Evolutionary conservation across 345 rosid genomes (phyloP).

Genomic region (Salix suchowensis): DNA sequence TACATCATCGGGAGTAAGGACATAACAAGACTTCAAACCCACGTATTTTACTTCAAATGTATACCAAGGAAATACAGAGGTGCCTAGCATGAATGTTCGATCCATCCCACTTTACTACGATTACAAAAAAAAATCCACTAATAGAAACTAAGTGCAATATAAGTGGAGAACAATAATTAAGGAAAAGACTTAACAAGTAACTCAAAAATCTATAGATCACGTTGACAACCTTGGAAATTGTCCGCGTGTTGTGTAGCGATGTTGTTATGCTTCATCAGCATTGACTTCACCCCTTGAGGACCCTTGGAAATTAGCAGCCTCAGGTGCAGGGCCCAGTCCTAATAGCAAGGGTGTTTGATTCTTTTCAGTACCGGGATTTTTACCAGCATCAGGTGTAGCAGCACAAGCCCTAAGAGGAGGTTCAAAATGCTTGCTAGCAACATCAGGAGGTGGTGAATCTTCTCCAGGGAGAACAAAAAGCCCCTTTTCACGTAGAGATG

Average conservation of each 20-base stretch:
- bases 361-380: slow-evolving; percentile 38
- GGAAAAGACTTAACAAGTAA: not conserved
- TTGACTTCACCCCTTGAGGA: slow-evolving; percentile 6
- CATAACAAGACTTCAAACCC: not conserved
- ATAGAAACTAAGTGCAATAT: not conserved
- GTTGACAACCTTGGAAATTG: not conserved
- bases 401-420: slow-evolving; percentile 79
- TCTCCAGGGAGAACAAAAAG: slow-evolving; percentile 77
- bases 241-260: not conserved
- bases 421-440: slow-evolving; percentile 66
- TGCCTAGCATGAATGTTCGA: not conserved
- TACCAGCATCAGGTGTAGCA: slow-evolving; percentile 29
- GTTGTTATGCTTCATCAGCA: slow-evolving; percentile 4
- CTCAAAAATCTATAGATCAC: not conserved
- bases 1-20: not conserved
- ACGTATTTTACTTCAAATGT: not conserved
- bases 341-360: slow-evolving; percentile 59
- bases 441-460: slow-evolving; percentile 67
- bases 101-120: not conserved
- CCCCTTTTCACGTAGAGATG: slow-evolving; percentile 58
- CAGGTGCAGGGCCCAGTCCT: slow-evolving; percentile 41
- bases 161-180: not conserved
- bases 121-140: not conserved
- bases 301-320: slow-evolving; percentile 12
- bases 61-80: not conserved